Percentiles rank a stretch among this genome's conserved stretches.
These are phyloP conservation scores for Penstemon barbatus DNA, from an alignment of 257 asterid species.

Conservation along the genomic window DNA sequence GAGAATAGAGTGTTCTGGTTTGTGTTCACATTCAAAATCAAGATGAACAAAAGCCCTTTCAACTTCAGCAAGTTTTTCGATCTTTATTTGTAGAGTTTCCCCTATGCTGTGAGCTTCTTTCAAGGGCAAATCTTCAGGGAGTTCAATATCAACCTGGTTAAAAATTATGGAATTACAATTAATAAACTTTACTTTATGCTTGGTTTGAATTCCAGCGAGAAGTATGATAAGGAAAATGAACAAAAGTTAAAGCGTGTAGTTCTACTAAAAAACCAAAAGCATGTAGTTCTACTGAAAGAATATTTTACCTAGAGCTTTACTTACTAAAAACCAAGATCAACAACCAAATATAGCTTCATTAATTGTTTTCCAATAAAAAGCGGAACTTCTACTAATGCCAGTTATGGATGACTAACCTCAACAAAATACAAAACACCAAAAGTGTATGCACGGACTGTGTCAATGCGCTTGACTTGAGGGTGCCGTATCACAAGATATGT, in stretches of 20 bases:
- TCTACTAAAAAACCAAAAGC: too few relatives aligned
- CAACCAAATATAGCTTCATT: too few relatives aligned
- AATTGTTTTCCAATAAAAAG: too few relatives aligned
- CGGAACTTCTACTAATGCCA: too few relatives aligned
- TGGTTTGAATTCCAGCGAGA: too few relatives aligned
- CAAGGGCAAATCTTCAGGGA: conserved; percentile 78
- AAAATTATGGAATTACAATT: too few relatives aligned
- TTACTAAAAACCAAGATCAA: too few relatives aligned
- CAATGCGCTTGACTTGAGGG: conserved; percentile 77
- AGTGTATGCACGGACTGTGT: conserved; percentile 94
- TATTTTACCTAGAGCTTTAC: too few relatives aligned
- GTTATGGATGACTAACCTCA: conserved; percentile 55
- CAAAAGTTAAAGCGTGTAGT: not conserved
- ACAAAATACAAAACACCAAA: conserved; percentile 88
- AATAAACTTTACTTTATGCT: too few relatives aligned
- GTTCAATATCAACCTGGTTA: conserved; percentile 79
- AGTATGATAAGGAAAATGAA: not conserved
- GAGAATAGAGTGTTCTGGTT: conserved; percentile 83
- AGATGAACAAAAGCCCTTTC: conserved; percentile 92
- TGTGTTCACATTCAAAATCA: conserved; percentile 82
- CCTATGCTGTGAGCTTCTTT: conserved; percentile 88
- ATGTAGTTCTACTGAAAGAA: too few relatives aligned
- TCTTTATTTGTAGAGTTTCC: conserved; percentile 71
- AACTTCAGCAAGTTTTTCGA: conserved; percentile 85
- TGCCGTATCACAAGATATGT: conserved; percentile 83